Base-by-base conservation (phyloP, 495 filamentous ascomycete species). In the Ramalina intermedia region DNA sequence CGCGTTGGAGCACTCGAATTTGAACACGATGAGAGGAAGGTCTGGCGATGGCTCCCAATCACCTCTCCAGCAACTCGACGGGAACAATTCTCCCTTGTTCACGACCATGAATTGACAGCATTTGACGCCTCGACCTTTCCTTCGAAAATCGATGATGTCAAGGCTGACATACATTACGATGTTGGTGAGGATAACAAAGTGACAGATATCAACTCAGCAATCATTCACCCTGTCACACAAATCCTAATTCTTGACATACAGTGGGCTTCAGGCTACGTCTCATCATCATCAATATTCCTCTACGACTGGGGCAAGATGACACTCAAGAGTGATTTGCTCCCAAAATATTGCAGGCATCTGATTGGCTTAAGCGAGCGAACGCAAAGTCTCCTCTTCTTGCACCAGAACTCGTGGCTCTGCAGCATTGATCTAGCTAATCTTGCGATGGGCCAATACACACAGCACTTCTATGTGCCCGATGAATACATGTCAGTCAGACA, bases 341-440 rank as follows among this genome's bases (percentile, higher is more conserved):
- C 29, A 33, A 33, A 33, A 13, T 33, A 33, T 8, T 33, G 29
- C 29, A 33, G 8, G 29, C 29, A 33, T 33, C 29, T 33, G 29
- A 33, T 33, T 13, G 29, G 29, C 8, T 3, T 33, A 12, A 33
- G 29, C 29, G 29, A 33, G 29, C 29, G 29, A 13, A 33, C 29
- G 29, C 29, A 11, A 33, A 33, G 29, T 33, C 55, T 63, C 41
- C 35, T 63, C 24, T 62, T 63, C 55, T 57, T 63, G 24, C 50
- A 63, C 46, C 45, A 18, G 6, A 33, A 51, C 12, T 60, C 55
- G 8, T 64, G 59, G 61, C 54, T 64, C 26, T 62, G 59, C 43
- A 61, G 58, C 17, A 46, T 36, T 13, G 56, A 56, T 53, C 48
- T 58, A 21, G 43, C 48, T 20, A 45, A 39, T 16, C 24, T 41